Conservation (phyloP, 192 early-diverging fungal species). For the Nowakowskiella sp. region DNA sequence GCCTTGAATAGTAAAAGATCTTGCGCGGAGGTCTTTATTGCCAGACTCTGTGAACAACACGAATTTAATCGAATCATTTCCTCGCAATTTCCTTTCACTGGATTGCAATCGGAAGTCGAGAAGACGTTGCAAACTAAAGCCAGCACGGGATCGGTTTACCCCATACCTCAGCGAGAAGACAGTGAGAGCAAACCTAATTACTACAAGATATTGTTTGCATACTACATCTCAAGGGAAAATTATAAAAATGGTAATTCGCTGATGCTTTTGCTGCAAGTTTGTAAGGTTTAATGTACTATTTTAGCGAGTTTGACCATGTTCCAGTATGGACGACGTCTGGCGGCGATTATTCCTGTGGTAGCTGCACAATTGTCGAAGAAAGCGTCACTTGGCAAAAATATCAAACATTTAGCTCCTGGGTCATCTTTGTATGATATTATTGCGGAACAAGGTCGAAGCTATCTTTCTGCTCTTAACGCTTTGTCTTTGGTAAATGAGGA, state of each 20-base stretch:
- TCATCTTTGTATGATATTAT: conserved; percentile 8
- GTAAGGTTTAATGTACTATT: background rate
- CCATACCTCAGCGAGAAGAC: background rate
- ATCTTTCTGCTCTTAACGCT: conserved; percentile 29
- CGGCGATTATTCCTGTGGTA: conserved; percentile 1
- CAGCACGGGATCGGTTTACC: conserved; percentile 1
- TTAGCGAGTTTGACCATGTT: conserved; percentile 30
- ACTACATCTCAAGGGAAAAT: conserved; percentile 22
- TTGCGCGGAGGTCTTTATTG: conserved; percentile 20
- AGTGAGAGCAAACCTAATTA: conserved; percentile 20
- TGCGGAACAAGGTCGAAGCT: conserved; percentile 22
- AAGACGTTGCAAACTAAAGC: conserved; percentile 18
- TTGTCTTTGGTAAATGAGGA: conserved; percentile 19
- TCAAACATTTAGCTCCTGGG: no score
- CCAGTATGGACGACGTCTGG: conserved; percentile 23
- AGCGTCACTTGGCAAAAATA: no score
- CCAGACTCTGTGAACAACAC: conserved; percentile 15
- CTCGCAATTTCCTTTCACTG: conserved; percentile 17
- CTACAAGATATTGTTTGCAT: conserved; percentile 26
- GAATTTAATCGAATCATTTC: conserved; percentile 22
- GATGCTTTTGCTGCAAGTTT: background rate
- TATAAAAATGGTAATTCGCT: conserved; percentile 20
- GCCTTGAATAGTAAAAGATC: conserved; percentile 10
- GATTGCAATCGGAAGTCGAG: conserved; percentile 28
- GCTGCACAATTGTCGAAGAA: background rate